These are phyloP conservation scores for Bipolaris zeicola DNA, from an alignment of 2,329 filamentous ascomycete genomes.

Conservation along the genomic window DNA sequence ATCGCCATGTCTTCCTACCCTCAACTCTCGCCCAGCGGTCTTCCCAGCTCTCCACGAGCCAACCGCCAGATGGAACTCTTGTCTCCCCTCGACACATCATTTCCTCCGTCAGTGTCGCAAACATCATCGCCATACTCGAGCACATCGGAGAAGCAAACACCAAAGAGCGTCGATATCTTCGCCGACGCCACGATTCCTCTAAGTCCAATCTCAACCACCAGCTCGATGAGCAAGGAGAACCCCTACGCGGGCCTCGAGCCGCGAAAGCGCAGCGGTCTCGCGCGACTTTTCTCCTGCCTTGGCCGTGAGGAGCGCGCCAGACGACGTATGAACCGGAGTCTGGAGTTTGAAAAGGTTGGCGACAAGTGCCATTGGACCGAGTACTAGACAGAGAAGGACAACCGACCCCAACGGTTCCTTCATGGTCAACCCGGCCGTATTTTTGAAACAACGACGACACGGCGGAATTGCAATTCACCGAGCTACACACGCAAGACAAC, in stretches of 20 bases:
- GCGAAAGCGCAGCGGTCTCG: constrained; percentile 38
- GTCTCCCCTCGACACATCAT: constrained; percentile 30
- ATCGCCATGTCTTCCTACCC: constrained; percentile 24
- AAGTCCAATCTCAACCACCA: constrained; percentile 32
- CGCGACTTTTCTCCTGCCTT: constrained; percentile 43
- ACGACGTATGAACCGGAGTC: constrained; percentile 22
- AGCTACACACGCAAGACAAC: constrained; percentile 3
- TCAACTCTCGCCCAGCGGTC: constrained; percentile 24
- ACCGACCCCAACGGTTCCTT: background rate
- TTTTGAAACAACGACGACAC: constrained; percentile 6
- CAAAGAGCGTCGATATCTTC: constrained; percentile 35
- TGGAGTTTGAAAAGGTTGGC: constrained; percentile 41
- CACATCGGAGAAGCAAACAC: constrained; percentile 21
- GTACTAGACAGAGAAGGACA: constrained; percentile 17
- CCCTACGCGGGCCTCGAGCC: constrained; percentile 36
- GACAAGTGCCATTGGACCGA: constrained; percentile 42
- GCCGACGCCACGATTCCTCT: constrained; percentile 44
- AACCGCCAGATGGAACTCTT: constrained; percentile 26
- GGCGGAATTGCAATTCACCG: background rate
- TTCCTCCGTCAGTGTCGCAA: constrained; percentile 13
- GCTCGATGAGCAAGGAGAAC: constrained; percentile 17
- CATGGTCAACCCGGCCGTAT: background rate
- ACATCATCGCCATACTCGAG: constrained; percentile 24
- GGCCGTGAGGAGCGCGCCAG: constrained; percentile 40
- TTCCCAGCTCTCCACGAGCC: constrained; percentile 34